Evolutionary conservation across 805 yeast genomes (phyloP).

Genomic region (Suhomyces pyralidae): DNA sequence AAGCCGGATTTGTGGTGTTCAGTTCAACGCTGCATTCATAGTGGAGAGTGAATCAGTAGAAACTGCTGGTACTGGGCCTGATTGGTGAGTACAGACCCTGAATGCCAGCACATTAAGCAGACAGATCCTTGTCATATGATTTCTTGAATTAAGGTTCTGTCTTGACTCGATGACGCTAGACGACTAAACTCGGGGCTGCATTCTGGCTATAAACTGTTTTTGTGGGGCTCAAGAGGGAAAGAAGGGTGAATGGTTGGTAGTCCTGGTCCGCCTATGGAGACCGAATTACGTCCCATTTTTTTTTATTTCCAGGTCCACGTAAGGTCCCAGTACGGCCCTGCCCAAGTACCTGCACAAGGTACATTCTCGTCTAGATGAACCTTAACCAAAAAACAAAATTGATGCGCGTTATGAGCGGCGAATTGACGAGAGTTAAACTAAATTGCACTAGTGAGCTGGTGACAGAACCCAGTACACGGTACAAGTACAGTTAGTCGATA

Average conservation of each 20-base stretch:
- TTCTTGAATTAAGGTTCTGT: not conserved
- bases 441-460: not conserved
- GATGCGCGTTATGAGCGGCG: not conserved
- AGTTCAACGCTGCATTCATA: not conserved
- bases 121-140: not conserved
- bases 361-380: constrained; percentile 1
- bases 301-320: not conserved
- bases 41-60: not conserved
- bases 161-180: not conserved
- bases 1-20: not conserved
- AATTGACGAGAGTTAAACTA: not conserved
- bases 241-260: not conserved
- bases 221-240: not conserved
- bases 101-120: not conserved
- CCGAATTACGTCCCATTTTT: not conserved
- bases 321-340: not conserved
- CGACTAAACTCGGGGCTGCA: not conserved
- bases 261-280: not conserved
- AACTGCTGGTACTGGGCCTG: not conserved
- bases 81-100: not conserved
- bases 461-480: not conserved
- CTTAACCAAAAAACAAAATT: not conserved
- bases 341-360: constrained; percentile 2
- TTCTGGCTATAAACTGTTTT: not conserved
- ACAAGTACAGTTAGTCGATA: not conserved